Percentiles rank a stretch among this genome's conserved stretches.
Conservation (phyloP, 176 grass and related monocot species). For the Cenchrus fungigraminus region DNA sequence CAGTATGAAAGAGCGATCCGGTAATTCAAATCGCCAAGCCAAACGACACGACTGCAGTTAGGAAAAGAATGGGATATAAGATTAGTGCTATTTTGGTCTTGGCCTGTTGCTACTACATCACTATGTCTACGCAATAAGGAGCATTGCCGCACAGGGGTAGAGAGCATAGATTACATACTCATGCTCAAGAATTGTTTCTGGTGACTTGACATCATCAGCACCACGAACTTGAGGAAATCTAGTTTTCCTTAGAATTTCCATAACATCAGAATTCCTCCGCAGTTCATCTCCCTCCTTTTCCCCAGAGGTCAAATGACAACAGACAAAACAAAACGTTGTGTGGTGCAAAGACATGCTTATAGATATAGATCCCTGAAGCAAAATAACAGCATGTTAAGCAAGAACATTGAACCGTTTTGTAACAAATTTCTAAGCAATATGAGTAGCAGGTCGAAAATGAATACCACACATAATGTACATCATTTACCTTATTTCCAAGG, state of each 20-base stretch:
- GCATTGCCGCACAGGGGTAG: not conserved
- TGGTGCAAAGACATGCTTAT: constrained; percentile 97
- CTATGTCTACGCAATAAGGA: not conserved
- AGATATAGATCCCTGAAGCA: constrained; percentile 90
- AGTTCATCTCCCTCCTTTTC: constrained; percentile 97
- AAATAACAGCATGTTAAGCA: constrained; percentile 17
- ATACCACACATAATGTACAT: not conserved
- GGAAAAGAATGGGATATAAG: not conserved
- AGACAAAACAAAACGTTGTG: constrained; percentile 90
- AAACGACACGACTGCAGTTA: constrained; percentile 82
- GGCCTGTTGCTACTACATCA: not conserved
- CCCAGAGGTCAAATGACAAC: constrained; percentile 89
- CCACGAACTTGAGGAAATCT: constrained; percentile 71
- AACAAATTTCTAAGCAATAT: not conserved
- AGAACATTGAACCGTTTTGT: not conserved
- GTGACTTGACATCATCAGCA: constrained; percentile 62
- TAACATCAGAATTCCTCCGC: constrained; percentile 82
- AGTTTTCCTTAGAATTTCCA: constrained; percentile 89
- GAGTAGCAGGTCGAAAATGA: not conserved
- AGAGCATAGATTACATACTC: constrained; percentile 54
- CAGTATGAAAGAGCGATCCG: constrained; percentile 89
- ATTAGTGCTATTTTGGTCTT: not conserved
- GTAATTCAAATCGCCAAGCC: constrained; percentile 99
- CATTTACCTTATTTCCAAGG: constrained; percentile 95
- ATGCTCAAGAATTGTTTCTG: constrained; percentile 91